Percentiles rank a stretch among this genome's conserved stretches.
Conservation (phyloP, 1,284 basidiomycete genomes). For the Anthracocystis setariae region DNA sequence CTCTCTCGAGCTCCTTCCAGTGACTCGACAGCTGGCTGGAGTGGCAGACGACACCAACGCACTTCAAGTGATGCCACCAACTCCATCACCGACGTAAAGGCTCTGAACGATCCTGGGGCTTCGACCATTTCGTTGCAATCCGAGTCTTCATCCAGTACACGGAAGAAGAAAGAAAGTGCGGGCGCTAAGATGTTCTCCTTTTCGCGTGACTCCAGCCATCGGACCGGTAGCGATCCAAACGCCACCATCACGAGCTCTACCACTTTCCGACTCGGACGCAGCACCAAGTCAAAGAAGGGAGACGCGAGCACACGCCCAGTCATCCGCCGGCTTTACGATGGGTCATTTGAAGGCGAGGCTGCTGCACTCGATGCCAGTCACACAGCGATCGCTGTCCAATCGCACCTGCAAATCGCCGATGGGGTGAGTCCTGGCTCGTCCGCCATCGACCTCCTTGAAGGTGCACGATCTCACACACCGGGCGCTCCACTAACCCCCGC, state of each 20-base stretch:
- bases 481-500: constrained; percentile 1
- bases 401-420: constrained; percentile 14
- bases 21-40: constrained; percentile 17
- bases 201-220: constrained; percentile 27
- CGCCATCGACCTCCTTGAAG: constrained; percentile 13
- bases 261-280: constrained; percentile 25
- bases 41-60: constrained; percentile 20
- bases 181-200: constrained; percentile 45
- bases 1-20: constrained; percentile 27
- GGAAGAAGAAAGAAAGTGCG: constrained; percentile 31
- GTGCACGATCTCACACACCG: constrained; percentile 4
- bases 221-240: constrained; percentile 19
- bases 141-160: constrained; percentile 24
- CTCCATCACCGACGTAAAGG: constrained; percentile 16
- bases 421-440: constrained; percentile 32
- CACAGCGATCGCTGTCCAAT: constrained; percentile 1
- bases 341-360: constrained; percentile 25
- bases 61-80: constrained; percentile 28
- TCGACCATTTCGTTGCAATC: constrained; percentile 35
- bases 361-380: constrained; percentile 11
- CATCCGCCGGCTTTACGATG: constrained; percentile 44
- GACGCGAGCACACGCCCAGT: constrained; percentile 21
- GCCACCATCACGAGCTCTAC: constrained; percentile 17
- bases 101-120: constrained; percentile 8
- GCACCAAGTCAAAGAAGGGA: constrained; percentile 28